Conservation (phyloP, 768 basidiomycete species). For the Pleurotus platypus region DNA sequence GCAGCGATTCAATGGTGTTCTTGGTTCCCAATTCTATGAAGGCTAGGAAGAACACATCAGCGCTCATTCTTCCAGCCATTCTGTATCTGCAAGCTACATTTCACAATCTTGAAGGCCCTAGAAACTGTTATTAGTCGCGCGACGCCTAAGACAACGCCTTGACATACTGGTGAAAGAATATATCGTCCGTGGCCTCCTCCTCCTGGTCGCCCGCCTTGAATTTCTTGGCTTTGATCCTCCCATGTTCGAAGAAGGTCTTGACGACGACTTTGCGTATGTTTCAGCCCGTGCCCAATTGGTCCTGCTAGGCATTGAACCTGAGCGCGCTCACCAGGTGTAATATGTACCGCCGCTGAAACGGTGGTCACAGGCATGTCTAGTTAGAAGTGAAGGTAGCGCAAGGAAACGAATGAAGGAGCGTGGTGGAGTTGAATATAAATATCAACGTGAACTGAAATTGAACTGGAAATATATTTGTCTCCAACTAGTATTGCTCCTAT, state of each 20-base stretch:
- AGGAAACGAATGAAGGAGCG: background rate
- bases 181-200: slow-evolving; percentile 52
- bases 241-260: slow-evolving; percentile 49
- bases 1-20: slow-evolving; percentile 72
- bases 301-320: slow-evolving; percentile 7
- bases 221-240: slow-evolving; percentile 37
- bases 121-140: background rate
- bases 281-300: background rate
- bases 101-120: slow-evolving; percentile 70
- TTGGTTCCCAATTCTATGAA: slow-evolving; percentile 64
- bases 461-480: too few species aligned
- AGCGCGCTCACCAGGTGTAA: slow-evolving; percentile 40
- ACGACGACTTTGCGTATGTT: slow-evolving; percentile 38
- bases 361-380: slow-evolving; percentile 49
- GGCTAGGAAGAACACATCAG: slow-evolving; percentile 23
- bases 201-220: slow-evolving; percentile 30
- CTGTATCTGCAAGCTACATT: slow-evolving; percentile 25
- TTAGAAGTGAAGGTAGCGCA: background rate
- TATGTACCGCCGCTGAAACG: slow-evolving; percentile 48
- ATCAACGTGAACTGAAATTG: too few species aligned
- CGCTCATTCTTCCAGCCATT: background rate
- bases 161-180: slow-evolving; percentile 67
- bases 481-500: too few species aligned
- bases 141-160: background rate
- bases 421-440: background rate